These are phyloP conservation scores for Phanerodontia chrysosporium DNA, from an alignment of 768 basidiomycete species.

Conservation along the genomic window DNA sequence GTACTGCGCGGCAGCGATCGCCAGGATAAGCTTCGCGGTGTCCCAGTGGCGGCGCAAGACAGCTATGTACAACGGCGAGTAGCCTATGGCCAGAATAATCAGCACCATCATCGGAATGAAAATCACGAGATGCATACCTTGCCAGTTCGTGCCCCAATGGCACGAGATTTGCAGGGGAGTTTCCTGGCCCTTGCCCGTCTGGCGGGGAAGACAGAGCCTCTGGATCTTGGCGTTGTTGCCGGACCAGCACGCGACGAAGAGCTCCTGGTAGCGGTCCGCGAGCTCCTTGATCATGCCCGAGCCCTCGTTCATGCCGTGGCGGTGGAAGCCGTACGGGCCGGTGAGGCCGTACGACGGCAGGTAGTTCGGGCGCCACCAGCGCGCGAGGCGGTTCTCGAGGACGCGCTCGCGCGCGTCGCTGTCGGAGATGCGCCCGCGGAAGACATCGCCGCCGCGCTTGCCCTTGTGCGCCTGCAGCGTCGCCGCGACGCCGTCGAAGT, in stretches of 20 bases:
- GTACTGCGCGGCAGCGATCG: conserved; percentile 54
- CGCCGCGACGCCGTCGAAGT: conserved; percentile 22
- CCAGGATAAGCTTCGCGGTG: conserved; percentile 55
- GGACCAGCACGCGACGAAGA: conserved; percentile 51
- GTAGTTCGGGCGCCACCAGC: background rate
- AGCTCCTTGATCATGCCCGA: conserved; percentile 28
- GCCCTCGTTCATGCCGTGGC: background rate
- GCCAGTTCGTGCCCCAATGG: conserved; percentile 13
- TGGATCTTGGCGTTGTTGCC: conserved; percentile 50
- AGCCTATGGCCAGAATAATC: conserved; percentile 26
- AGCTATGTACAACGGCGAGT: conserved; percentile 48
- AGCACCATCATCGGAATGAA: background rate
- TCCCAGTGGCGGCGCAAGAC: conserved; percentile 47
- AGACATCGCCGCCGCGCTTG: conserved; percentile 40
- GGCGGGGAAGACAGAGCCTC: conserved; percentile 46
- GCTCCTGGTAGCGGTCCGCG: conserved; percentile 42
- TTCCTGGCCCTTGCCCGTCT: conserved; percentile 23
- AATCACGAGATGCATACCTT: background rate
- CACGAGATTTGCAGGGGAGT: conserved; percentile 44
- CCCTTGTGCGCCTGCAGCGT: conserved; percentile 32
- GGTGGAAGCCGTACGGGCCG: conserved; percentile 1
- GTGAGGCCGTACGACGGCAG: background rate
- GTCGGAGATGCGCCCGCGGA: conserved; percentile 23
- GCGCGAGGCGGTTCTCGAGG: background rate
- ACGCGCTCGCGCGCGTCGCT: background rate